These are phyloP conservation scores for Polytrichum formosum DNA, from an alignment of 225 moss, liverwort and hornwort genomes.

Conservation along the genomic window DNA sequence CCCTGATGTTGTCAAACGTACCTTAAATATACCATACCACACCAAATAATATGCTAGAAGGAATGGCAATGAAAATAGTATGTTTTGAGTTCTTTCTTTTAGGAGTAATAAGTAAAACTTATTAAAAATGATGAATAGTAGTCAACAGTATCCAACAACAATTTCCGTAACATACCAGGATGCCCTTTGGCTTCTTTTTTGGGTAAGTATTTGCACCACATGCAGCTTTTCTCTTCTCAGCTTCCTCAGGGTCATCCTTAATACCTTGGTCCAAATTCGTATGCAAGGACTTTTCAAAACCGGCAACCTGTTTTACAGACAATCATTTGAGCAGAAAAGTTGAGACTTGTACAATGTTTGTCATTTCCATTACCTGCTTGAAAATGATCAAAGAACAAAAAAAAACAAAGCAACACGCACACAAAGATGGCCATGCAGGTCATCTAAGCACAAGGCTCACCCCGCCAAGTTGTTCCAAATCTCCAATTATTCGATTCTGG, in stretches of 20 bases:
- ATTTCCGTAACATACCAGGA: no score
- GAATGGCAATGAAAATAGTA: no score
- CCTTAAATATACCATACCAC: no score
- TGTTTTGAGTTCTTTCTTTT: no score
- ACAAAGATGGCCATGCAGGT: not conserved
- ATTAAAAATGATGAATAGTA: no score
- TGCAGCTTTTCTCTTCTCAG: slow-evolving; percentile 65
- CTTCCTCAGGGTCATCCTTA: slow-evolving; percentile 31
- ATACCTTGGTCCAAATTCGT: slow-evolving; percentile 69
- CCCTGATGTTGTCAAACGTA: no score
- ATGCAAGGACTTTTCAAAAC: slow-evolving; percentile 47
- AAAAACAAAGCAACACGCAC: not conserved
- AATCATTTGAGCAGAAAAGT: not conserved
- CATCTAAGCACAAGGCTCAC: slow-evolving; percentile 47
- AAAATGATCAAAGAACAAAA: not conserved
- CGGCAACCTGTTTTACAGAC: slow-evolving; percentile 29
- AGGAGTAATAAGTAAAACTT: no score
- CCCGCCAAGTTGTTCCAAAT: slow-evolving; percentile 69
- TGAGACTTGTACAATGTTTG: not conserved
- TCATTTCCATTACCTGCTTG: not conserved
- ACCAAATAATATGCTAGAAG: no score
- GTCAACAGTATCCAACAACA: no score
- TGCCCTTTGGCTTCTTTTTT: slow-evolving; percentile 58
- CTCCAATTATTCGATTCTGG: slow-evolving; percentile 48
- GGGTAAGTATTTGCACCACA: slow-evolving; percentile 85